phyloP scores from a whole-genome alignment of 2,329 filamentous ascomycete genomes.

The Nigrograna mackinnonii region DNA sequence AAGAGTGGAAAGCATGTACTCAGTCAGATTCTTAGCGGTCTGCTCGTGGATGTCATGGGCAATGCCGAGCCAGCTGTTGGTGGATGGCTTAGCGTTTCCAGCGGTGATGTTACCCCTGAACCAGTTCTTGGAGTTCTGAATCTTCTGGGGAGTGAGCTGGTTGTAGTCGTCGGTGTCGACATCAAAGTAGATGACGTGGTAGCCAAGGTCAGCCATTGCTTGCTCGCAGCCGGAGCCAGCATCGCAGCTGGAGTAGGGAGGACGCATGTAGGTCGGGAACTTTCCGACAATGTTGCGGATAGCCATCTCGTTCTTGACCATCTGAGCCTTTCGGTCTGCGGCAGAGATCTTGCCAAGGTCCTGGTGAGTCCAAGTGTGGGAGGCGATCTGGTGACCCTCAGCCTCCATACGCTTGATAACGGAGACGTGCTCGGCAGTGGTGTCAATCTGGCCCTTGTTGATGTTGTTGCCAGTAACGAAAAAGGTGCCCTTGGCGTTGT shows the following conservation, averaged over 20 bases:
- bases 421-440: conserved; percentile 48
- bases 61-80: conserved; percentile 54
- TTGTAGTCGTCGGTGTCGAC: conserved; percentile 67
- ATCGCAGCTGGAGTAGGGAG: conserved; percentile 53
- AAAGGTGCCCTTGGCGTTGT: conserved; percentile 68
- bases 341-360: conserved; percentile 50
- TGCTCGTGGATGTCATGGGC: conserved; percentile 54
- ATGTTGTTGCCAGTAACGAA: conserved; percentile 65
- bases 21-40: conserved; percentile 49
- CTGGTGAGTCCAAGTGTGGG: conserved; percentile 60
- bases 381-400: conserved; percentile 64
- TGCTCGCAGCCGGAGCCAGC: conserved; percentile 43
- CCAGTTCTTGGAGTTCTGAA: conserved; percentile 57
- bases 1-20: conserved; percentile 47
- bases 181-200: conserved; percentile 65
- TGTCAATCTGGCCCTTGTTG: conserved; percentile 60
- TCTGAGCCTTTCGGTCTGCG: conserved; percentile 50
- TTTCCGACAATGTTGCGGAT: conserved; percentile 59
- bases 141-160: conserved; percentile 50
- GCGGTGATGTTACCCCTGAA: conserved; percentile 52
- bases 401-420: conserved; percentile 60
- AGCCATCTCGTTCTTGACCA: conserved; percentile 60
- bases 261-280: conserved; percentile 59
- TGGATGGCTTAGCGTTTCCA: conserved; percentile 23
- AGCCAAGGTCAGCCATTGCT: conserved; percentile 52